A percentile compares a stretch with the other conserved stretches of the same genome.
Conservation (phyloP, 2,329 filamentous ascomycete genomes). For the Zymoseptoria passerinii region DNA sequence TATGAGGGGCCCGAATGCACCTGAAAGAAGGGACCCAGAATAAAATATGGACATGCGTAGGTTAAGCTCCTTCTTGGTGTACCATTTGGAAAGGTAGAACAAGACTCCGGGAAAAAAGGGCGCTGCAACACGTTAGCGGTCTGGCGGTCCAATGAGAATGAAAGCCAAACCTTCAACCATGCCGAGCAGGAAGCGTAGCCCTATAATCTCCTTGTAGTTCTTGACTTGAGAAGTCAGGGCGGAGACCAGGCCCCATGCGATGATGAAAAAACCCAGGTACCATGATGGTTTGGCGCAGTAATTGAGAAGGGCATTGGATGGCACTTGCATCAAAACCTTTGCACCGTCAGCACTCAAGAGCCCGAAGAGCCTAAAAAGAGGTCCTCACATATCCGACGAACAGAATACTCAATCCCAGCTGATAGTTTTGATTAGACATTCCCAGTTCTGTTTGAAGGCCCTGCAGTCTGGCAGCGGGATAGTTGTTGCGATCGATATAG, state of each 20-base stretch:
- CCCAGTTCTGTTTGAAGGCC: conserved; percentile 55
- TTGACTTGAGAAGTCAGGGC: conserved; percentile 34
- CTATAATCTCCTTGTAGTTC: conserved; percentile 23
- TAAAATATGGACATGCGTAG: conserved; percentile 60
- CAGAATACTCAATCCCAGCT: conserved; percentile 50
- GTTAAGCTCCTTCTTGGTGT: conserved; percentile 59
- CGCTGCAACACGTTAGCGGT: conserved; percentile 31
- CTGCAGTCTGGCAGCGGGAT: conserved; percentile 57
- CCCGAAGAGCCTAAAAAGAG: background rate
- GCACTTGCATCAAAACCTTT: conserved; percentile 34
- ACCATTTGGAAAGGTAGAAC: conserved; percentile 59
- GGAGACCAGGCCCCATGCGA: conserved; percentile 62
- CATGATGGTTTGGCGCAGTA: conserved; percentile 53
- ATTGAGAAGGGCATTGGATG: conserved; percentile 71
- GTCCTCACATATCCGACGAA: conserved; percentile 50
- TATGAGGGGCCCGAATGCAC: conserved; percentile 60
- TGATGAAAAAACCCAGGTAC: conserved; percentile 63
- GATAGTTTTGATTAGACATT: conserved; percentile 53
- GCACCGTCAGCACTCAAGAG: conserved; percentile 2
- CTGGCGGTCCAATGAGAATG: background rate
- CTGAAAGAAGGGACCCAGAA: conserved; percentile 59
- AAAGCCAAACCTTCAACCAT: conserved; percentile 35
- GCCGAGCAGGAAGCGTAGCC: conserved; percentile 53
- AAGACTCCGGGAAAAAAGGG: conserved; percentile 40
- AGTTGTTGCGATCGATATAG: conserved; percentile 44